These are phyloP conservation scores for Chenopodium berlandieri DNA, from an alignment of 148 eudicot genomes.

Conservation along the genomic window DNA sequence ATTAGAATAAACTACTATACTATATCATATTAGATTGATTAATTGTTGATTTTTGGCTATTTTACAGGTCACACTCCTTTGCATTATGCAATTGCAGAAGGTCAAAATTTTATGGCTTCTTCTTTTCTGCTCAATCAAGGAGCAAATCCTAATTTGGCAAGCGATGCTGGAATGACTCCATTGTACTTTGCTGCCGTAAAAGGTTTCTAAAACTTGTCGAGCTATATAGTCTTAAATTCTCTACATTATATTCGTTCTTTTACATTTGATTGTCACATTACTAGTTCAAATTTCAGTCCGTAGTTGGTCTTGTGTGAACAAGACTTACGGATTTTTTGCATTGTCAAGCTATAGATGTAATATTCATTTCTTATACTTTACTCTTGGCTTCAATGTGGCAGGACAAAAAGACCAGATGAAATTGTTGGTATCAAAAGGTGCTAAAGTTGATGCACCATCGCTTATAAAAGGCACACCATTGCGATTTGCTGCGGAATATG, in stretches of 20 bases:
- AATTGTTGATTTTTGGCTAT: too few species aligned
- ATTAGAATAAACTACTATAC: too few species aligned
- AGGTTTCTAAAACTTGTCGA: background rate
- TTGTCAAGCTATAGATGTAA: too few species aligned
- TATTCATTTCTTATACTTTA: too few species aligned
- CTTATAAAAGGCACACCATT: constrained; percentile 9
- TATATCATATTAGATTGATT: too few species aligned
- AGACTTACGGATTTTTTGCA: too few species aligned
- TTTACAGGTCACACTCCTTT: constrained; percentile 22
- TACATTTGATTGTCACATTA: too few species aligned
- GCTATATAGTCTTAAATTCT: too few species aligned
- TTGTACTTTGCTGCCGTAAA: constrained; percentile 15
- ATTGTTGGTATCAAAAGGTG: constrained; percentile 10
- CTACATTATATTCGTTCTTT: too few species aligned
- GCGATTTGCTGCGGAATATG: background rate
- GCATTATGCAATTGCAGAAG: background rate
- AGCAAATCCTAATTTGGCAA: constrained; percentile 9
- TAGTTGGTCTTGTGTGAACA: too few species aligned
- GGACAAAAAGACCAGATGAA: background rate
- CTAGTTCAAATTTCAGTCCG: too few species aligned
- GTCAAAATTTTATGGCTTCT: background rate
- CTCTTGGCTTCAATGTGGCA: background rate
- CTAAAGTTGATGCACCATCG: constrained; percentile 4
- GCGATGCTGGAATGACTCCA: constrained; percentile 5
- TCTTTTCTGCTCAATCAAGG: constrained; percentile 19